These are phyloP conservation scores for Ogataea glucozyma DNA, from an alignment of 805 yeast species.

Conservation along the genomic window DNA sequence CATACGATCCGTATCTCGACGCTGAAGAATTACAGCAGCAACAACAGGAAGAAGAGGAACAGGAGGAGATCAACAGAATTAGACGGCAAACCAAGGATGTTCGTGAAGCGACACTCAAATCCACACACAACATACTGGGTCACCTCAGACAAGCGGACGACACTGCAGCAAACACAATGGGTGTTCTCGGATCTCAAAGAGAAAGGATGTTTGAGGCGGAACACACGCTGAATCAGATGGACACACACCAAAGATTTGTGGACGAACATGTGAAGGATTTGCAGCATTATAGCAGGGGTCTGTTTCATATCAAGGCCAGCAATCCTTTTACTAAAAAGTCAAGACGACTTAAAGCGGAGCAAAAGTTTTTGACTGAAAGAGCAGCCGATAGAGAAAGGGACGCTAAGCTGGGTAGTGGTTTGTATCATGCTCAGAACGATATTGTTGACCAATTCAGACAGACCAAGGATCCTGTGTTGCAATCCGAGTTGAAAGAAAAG, in stretches of 20 bases:
- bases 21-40: constrained; percentile 28
- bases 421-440: constrained; percentile 31
- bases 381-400: constrained; percentile 34
- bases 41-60: constrained; percentile 59
- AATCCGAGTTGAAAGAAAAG: constrained; percentile 39
- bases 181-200: constrained; percentile 91
- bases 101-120: constrained; percentile 74
- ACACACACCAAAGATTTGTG: constrained; percentile 78
- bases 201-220: constrained; percentile 83
- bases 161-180: constrained; percentile 78
- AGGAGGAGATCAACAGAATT: constrained; percentile 81
- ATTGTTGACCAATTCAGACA: constrained; percentile 51
- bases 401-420: constrained; percentile 25
- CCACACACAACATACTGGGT: constrained; percentile 79
- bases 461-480: constrained; percentile 13
- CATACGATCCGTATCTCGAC: constrained; percentile 29
- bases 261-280: constrained; percentile 81
- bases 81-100: constrained; percentile 69
- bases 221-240: constrained; percentile 70
- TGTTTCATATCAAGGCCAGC: constrained; percentile 74
- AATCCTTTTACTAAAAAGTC: constrained; percentile 90
- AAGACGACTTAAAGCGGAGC: constrained; percentile 73
- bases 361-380: constrained; percentile 54
- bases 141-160: constrained; percentile 73
- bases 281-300: constrained; percentile 73